These are phyloP conservation scores for Panaeolus papilionaceus DNA, from an alignment of 768 basidiomycete species.

Conservation along the genomic window DNA sequence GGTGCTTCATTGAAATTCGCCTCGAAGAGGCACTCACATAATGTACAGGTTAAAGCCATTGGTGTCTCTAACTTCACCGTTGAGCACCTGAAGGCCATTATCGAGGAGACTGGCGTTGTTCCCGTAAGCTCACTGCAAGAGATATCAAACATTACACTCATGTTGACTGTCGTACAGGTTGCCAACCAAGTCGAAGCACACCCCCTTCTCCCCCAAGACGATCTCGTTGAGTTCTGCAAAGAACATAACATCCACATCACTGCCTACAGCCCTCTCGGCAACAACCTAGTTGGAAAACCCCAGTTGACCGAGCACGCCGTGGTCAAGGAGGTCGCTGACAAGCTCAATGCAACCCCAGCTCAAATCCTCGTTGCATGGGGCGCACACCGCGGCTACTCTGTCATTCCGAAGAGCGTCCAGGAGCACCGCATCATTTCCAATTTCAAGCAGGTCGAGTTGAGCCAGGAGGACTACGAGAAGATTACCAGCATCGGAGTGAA, in stretches of 20 bases:
- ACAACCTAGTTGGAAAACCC: slow-evolving; percentile 72
- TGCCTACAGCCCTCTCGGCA: slow-evolving; percentile 76
- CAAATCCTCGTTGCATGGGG: slow-evolving; percentile 90
- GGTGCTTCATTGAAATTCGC: slow-evolving; percentile 7
- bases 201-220: slow-evolving; percentile 78
- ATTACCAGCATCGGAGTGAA: slow-evolving; percentile 56
- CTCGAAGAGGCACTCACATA: slow-evolving; percentile 15
- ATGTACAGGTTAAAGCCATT: slow-evolving; percentile 61
- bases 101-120: slow-evolving; percentile 70
- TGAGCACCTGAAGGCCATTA: slow-evolving; percentile 68
- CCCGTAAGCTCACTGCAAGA: slow-evolving; percentile 52
- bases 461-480: slow-evolving; percentile 69
- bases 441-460: slow-evolving; percentile 76
- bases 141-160: background rate
- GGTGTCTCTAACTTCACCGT: slow-evolving; percentile 88
- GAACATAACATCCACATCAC: slow-evolving; percentile 72
- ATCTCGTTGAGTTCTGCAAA: slow-evolving; percentile 73
- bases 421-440: slow-evolving; percentile 76
- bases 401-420: slow-evolving; percentile 86
- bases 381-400: slow-evolving; percentile 72
- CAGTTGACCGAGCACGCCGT: slow-evolving; percentile 71
- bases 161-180: slow-evolving; percentile 37
- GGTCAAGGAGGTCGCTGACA: slow-evolving; percentile 67
- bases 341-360: slow-evolving; percentile 69
- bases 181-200: slow-evolving; percentile 88